phyloP scores from a whole-genome alignment of 768 basidiomycete genomes.

The Boletus coccyginus region DNA sequence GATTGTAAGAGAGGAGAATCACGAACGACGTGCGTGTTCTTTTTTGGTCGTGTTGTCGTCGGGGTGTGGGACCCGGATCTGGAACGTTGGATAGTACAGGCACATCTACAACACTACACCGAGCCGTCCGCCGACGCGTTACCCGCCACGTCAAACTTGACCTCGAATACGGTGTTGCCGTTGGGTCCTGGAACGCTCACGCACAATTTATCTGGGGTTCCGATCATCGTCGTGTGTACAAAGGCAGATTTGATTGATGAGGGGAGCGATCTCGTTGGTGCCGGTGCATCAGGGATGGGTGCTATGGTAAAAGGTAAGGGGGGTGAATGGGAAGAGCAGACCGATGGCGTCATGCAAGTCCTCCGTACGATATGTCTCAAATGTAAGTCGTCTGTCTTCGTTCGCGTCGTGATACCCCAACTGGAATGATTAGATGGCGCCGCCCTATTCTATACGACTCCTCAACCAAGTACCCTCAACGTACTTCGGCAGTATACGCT shows the following conservation, averaged over 20 bases:
- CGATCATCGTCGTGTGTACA: conserved; percentile 86
- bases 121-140: conserved; percentile 73
- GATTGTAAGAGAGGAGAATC: conserved; percentile 74
- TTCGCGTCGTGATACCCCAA: background rate
- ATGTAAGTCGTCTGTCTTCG: conserved; percentile 52
- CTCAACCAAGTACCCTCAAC: conserved; percentile 69
- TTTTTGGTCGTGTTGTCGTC: background rate
- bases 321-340: conserved; percentile 92
- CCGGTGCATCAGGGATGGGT: conserved; percentile 78
- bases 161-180: conserved; percentile 69
- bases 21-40: conserved; percentile 68
- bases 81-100: conserved; percentile 59
- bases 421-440: conserved; percentile 72
- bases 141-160: conserved; percentile 57
- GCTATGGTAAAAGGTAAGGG: conserved; percentile 92
- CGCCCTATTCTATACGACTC: conserved; percentile 86
- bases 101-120: conserved; percentile 84
- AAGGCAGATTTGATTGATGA: conserved; percentile 94
- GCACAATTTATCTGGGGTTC: conserved; percentile 82
- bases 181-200: conserved; percentile 83
- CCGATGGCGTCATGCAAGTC: conserved; percentile 95
- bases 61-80: background rate
- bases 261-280: conserved; percentile 60
- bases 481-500: conserved; percentile 81
- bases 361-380: conserved; percentile 88